A percentile compares a stretch with the other conserved stretches of the same genome.
Conservation (phyloP, 202 grass and related monocot species). For the Bolboschoenoplectus hybrid region DNA sequence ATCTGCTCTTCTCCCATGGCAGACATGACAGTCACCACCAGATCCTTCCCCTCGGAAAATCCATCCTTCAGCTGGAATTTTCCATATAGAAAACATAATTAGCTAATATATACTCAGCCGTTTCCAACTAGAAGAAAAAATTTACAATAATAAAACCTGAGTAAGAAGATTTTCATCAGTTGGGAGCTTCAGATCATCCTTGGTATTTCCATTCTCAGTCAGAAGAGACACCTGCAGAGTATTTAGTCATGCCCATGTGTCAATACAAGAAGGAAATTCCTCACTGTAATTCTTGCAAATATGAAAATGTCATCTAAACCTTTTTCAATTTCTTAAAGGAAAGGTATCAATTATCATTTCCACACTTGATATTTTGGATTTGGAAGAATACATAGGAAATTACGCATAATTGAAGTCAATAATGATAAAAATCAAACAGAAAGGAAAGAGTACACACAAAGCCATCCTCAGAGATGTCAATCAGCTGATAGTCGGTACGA, state of each 20-base stretch:
- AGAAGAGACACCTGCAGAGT: slow-evolving; percentile 71
- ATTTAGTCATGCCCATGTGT: background rate
- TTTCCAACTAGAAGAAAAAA: background rate
- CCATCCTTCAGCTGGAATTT: slow-evolving; percentile 54
- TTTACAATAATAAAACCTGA: slow-evolving; percentile 47
- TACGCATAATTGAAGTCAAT: background rate
- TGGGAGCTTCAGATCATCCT: slow-evolving; percentile 88
- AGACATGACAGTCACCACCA: slow-evolving; percentile 72
- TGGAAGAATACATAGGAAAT: background rate
- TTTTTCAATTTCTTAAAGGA: background rate
- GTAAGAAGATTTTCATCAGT: slow-evolving; percentile 59
- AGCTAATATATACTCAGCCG: background rate
- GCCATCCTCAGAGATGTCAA: slow-evolving; percentile 94
- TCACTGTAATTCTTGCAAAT: background rate
- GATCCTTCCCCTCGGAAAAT: slow-evolving; percentile 66
- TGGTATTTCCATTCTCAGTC: slow-evolving; percentile 75
- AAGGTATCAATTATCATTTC: background rate
- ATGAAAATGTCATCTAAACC: background rate
- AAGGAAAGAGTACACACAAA: slow-evolving; percentile 58
- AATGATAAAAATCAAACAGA: background rate
- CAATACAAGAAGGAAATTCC: background rate
- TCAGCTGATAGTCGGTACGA: slow-evolving; percentile 88
- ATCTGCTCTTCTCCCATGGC: slow-evolving; percentile 91
- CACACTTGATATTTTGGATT: background rate
- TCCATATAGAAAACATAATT: slow-evolving; percentile 10